Evolutionary conservation across 2,329 filamentous ascomycete species (phyloP).

Genomic region (Blastomyces parvus): DNA sequence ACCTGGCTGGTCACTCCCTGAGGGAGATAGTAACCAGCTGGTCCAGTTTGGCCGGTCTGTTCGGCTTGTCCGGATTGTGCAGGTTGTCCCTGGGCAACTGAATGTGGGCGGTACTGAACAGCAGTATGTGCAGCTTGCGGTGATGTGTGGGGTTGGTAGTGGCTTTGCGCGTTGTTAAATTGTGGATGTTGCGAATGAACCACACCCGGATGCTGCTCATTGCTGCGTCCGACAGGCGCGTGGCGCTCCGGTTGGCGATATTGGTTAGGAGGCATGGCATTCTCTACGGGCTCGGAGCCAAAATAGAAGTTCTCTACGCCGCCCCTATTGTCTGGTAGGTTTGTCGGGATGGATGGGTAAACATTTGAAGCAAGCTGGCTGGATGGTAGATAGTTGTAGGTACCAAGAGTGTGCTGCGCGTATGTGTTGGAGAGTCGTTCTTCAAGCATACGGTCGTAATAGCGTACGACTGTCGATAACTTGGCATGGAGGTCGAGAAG

Average conservation of each 20-base stretch:
- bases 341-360: conserved; percentile 61
- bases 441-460: conserved; percentile 97
- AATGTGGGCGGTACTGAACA: conserved; percentile 7
- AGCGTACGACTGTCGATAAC: conserved; percentile 87
- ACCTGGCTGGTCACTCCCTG: background rate
- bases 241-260: conserved; percentile 36
- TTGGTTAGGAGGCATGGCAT: conserved; percentile 41
- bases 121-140: conserved; percentile 15
- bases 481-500: conserved; percentile 91
- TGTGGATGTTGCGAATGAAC: conserved; percentile 16
- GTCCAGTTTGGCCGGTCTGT: conserved; percentile 5
- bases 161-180: conserved; percentile 13
- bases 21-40: conserved; percentile 8
- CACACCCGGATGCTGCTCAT: conserved; percentile 10
- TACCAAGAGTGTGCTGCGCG: conserved; percentile 63
- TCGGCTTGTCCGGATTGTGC: conserved; percentile 7
- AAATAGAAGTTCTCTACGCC: conserved; percentile 75
- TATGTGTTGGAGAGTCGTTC: conserved; percentile 90
- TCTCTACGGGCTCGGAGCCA: conserved; percentile 46
- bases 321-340: conserved; percentile 39
- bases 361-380: conserved; percentile 47
- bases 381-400: conserved; percentile 44
- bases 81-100: conserved; percentile 6
- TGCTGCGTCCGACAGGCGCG: conserved; percentile 7
- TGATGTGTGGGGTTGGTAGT: conserved; percentile 17